Evolutionary conservation across 768 basidiomycete genomes (phyloP), one percentile per base, ranked within the genome.

Genomic region (Gyrodon lividus): DNA sequence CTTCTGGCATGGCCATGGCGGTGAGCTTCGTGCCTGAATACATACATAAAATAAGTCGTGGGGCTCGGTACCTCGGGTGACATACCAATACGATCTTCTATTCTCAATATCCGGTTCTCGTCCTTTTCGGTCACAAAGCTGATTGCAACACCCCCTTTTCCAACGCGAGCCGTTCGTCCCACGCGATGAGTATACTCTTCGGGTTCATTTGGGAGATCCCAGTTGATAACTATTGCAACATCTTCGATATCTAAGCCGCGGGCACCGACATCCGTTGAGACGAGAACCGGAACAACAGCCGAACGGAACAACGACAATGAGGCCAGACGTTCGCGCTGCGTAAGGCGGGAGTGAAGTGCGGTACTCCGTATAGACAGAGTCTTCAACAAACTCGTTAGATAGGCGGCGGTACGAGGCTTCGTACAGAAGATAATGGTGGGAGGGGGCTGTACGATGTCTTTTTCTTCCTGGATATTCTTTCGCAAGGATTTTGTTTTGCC

Each of bases 141-240:
- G 24, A 98, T 77, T 1, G 92, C 92, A 43, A 94, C 73, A 61
- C 97, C 97, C 3, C 87, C 89, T 61, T 83, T 79, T 6, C 97
- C 97, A 10, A 87, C 89, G 60, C 94, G 84, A 26, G 94, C 94
- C 20, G 94, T 98, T 63, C 94, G 73, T 39, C 94, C 94, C 1
- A 99, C 97, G 19, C 97, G 82, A 73, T 99, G 97, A 2, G 92
- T 89, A 64, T 99, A 99, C 66, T 96, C 95, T 68, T 96, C 96
- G 5, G 92, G 79, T 64, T 87, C 85, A 12, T 79, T 76, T 13
- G 97, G 97, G 56, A 98, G 74, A 68, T 99, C 96, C 94, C 95
- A 99, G 58, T 99, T 98, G 51, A 99, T 77, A 17, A 99, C 92
- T 75, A 98, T 83, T 10, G 90, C 93, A 10, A 99, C 95, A 59